Percentiles rank a stretch among this genome's conserved stretches.
Evolutionary conservation across 306 rosid genomes (phyloP).

Genomic region (Sindora glabra): DNA sequence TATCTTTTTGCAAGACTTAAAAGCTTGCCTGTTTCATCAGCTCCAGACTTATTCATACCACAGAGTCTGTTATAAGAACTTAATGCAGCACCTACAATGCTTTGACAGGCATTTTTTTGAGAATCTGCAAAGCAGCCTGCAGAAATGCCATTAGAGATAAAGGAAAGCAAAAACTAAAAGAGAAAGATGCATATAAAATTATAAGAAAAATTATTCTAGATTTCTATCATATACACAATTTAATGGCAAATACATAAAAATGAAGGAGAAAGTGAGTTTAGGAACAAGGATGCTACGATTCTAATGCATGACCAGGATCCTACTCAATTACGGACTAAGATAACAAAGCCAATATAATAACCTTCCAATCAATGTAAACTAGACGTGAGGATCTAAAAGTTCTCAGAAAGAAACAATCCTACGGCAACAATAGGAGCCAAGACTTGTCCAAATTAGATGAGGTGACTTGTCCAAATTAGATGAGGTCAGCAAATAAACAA

Average conservation of each 20-base stretch:
- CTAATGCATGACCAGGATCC: neutral
- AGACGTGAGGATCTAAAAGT: neutral
- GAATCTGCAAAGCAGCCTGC: conserved; percentile 33
- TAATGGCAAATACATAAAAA: neutral
- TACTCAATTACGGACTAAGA: neutral
- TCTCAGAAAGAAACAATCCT: neutral
- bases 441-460: no score
- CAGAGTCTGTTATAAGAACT: conserved; percentile 40
- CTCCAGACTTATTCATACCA: conserved; percentile 14
- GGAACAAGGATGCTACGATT: conserved; percentile 1
- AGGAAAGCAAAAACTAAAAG: neutral
- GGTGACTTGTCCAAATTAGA: no score
- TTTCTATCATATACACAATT: neutral
- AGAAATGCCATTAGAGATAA: neutral
- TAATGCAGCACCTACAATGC: conserved; percentile 62
- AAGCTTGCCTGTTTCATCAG: conserved; percentile 38
- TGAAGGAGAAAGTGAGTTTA: neutral
- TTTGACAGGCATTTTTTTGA: conserved; percentile 43
- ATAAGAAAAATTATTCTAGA: neutral
- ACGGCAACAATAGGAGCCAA: no score
- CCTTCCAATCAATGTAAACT: neutral
- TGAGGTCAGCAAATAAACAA: no score
- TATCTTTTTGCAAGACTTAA: conserved; percentile 56
- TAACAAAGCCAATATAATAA: neutral
- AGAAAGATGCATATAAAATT: neutral